A percentile compares a stretch with the other conserved stretches of the same genome.
phyloP scores from a whole-genome alignment of 257 asterid genomes.

The Vinca minor region DNA sequence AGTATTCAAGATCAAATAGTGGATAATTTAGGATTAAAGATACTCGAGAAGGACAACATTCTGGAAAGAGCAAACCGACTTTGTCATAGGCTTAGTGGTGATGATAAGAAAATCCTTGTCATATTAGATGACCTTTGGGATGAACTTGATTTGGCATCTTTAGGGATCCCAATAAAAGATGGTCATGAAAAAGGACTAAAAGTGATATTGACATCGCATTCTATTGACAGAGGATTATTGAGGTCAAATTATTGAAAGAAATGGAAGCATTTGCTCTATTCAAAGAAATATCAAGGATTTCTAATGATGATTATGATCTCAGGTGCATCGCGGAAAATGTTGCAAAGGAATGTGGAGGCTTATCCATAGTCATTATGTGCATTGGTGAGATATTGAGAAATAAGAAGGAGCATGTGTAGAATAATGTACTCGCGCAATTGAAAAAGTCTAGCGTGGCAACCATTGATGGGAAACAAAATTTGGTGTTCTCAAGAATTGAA shows the following conservation, averaged over 20 bases:
- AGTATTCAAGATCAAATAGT: constrained; percentile 12
- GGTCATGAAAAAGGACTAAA: background rate
- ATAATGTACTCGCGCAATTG: constrained; percentile 9
- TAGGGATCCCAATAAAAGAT: constrained; percentile 15
- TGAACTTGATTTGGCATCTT: constrained; percentile 2
- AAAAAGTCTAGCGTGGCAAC: constrained; percentile 3
- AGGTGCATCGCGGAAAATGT: background rate
- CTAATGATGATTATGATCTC: background rate
- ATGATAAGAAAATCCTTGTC: constrained; percentile 12
- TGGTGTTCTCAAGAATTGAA: constrained; percentile 9
- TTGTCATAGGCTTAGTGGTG: background rate
- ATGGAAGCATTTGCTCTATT: constrained; percentile 1
- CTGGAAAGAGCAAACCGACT: constrained; percentile 5
- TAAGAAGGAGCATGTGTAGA: constrained; percentile 6
- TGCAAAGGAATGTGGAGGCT: constrained; percentile 10
- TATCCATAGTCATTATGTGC: constrained; percentile 8
- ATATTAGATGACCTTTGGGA: constrained; percentile 18
- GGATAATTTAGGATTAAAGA: background rate
- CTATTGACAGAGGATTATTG: background rate
- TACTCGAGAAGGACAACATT: background rate
- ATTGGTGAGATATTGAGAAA: constrained; percentile 3
- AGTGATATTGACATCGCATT: constrained; percentile 3
- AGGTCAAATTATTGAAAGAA: background rate
- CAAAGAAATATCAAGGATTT: background rate
- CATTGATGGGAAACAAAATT: too few relatives aligned